phyloP scores from a whole-genome alignment of 768 basidiomycete genomes.

The Lepiota venenata region DNA sequence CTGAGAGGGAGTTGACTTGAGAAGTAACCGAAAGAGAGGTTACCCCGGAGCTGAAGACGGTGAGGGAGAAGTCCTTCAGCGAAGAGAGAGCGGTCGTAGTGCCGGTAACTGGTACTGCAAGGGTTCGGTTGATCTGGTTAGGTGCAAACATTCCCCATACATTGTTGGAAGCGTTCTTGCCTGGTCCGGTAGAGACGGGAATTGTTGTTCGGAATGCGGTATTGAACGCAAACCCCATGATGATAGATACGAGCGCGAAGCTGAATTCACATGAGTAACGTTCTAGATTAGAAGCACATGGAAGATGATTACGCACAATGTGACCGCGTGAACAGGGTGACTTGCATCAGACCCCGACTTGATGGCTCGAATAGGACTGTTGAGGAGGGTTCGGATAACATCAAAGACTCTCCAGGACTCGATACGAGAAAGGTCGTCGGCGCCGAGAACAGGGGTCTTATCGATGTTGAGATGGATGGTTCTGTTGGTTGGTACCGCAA shows the following conservation, averaged over 20 bases:
- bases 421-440: slow-evolving; percentile 39
- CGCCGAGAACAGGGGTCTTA: slow-evolving; percentile 41
- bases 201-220: slow-evolving; percentile 38
- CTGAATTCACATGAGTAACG: slow-evolving; percentile 30
- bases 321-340: slow-evolving; percentile 55
- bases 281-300: slow-evolving; percentile 12
- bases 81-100: slow-evolving; percentile 33
- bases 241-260: slow-evolving; percentile 64
- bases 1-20: slow-evolving; percentile 16
- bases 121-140: slow-evolving; percentile 33
- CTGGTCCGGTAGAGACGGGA: slow-evolving; percentile 31
- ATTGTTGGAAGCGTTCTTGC: slow-evolving; percentile 21
- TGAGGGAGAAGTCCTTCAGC: slow-evolving; percentile 47
- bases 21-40: slow-evolving; percentile 36
- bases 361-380: slow-evolving; percentile 32
- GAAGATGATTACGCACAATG: slow-evolving; percentile 47
- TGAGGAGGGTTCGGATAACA: slow-evolving; percentile 43
- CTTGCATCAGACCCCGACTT: slow-evolving; percentile 39
- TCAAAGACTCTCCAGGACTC: slow-evolving; percentile 39
- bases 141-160: slow-evolving; percentile 37
- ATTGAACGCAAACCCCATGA: slow-evolving; percentile 61
- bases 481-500: slow-evolving; percentile 38
- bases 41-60: slow-evolving; percentile 46
- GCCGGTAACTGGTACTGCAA: slow-evolving; percentile 25
- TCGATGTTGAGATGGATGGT: slow-evolving; percentile 34